Base-by-base conservation (phyloP, 768 basidiomycete genomes). In the Coprinopsis strossmayeri region DNA sequence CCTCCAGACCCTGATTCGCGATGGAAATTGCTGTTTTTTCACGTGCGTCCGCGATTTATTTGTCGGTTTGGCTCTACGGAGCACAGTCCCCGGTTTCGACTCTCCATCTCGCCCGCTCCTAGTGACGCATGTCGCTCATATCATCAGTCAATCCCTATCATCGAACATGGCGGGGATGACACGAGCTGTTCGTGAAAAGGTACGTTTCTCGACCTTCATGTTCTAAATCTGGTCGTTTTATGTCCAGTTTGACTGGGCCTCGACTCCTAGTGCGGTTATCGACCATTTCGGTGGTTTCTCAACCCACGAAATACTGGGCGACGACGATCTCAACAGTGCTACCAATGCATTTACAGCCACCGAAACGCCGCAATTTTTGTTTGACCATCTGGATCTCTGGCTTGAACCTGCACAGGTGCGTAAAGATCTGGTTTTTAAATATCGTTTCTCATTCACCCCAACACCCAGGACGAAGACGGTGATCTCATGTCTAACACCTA, bases 81-180 rank as follows among this genome's bases (percentile, higher is more conserved):
- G 42, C 10, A 10, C 13, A 3, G 12, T n/a, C 15, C 17, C 30
- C 7, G 37, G 7, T 9, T 21, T 38, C 5, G 37, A 38, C 20
- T n/a, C 32, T 34, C 37, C 37, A 38, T 5, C 5, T 7, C 37
- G 37, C 37, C 12, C 7, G 7, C 7, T 21, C 12, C 7, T 38
- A 21, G 18, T 9, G 13, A 50, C 43, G 10, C 10, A 24, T 20
- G 45, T 46, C 13, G 45, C 45, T 24, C 50, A 32, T 47, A 42
- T 52, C 32, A 52, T 52, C 17, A 47, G 18, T 27, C 50, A 52
- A 27, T 47, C 45, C 9, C 37, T 47, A 12, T 32, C 45, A 13
- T 7, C 23, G 9, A 30, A 47, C 27, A 42, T 46, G n/a, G 25
- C 23, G 13, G 46, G 50, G 9, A 24, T 35, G 18, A 21, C 39